Percentiles rank a stretch among this genome's conserved stretches.
phyloP scores from a whole-genome alignment of 352 stramenopile species.

The Pythium grandisporangium region DNA sequence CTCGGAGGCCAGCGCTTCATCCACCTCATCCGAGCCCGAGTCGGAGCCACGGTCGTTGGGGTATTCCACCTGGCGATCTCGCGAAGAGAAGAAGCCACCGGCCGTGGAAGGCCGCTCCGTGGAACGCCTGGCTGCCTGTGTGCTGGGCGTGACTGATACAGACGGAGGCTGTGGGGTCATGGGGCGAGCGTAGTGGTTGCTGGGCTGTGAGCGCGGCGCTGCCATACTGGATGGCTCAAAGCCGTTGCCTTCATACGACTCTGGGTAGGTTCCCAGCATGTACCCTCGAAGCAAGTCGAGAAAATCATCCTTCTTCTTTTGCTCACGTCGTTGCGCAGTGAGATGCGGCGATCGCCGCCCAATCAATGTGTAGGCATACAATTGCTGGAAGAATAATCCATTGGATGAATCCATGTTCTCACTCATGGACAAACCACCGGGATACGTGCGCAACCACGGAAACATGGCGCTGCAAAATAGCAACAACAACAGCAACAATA shows the following conservation, averaged over 20 bases:
- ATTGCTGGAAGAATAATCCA: constrained; percentile 77
- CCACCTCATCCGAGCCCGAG: constrained; percentile 40
- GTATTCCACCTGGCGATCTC: constrained; percentile 9
- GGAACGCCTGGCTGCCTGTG: constrained; percentile 3
- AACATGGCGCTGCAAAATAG: constrained; percentile 56
- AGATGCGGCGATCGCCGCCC: constrained; percentile 39
- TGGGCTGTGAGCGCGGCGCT: constrained; percentile 4
- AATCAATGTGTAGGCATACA: constrained; percentile 75
- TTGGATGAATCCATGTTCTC: constrained; percentile 55
- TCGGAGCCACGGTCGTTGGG: constrained; percentile 23
- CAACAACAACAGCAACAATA: too few relatives aligned
- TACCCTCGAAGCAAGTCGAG: constrained; percentile 57
- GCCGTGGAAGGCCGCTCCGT: constrained; percentile 4
- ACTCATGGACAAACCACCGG: constrained; percentile 30
- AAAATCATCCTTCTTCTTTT: constrained; percentile 56
- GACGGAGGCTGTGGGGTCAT: constrained; percentile 3
- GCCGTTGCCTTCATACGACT: constrained; percentile 9
- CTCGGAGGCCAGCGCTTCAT: constrained; percentile 10
- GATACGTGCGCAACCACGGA: constrained; percentile 63
- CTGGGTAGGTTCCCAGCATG: constrained; percentile 45
- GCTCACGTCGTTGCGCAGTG: constrained; percentile 34
- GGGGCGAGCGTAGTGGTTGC: constrained; percentile 4
- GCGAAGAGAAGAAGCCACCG: constrained; percentile 9
- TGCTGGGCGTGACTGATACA: constrained; percentile 2
- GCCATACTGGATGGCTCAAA: background rate